phyloP scores from a whole-genome alignment of 768 basidiomycete genomes.

The Tremella fuciformis region DNA sequence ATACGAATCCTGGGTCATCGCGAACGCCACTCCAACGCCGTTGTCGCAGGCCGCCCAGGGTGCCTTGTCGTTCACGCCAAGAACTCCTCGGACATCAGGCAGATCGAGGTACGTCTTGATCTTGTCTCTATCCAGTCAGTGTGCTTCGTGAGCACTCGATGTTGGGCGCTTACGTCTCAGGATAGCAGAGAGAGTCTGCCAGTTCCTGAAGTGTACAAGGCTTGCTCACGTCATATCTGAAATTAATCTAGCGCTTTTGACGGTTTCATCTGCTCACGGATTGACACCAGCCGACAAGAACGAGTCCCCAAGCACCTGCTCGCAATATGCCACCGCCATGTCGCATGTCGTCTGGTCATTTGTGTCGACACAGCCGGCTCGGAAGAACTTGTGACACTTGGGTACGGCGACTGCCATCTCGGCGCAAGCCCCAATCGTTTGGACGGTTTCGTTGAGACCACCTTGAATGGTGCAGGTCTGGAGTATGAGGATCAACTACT shows the following conservation, averaged over 20 bases:
- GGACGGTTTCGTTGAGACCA: slow-evolving; percentile 36
- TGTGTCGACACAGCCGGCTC: slow-evolving; percentile 62
- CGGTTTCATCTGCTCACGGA: slow-evolving; percentile 31
- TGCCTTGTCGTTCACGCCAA: slow-evolving; percentile 61
- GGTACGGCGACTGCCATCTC: slow-evolving; percentile 56
- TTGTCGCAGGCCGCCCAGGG: slow-evolving; percentile 63
- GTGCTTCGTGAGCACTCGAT: neutral
- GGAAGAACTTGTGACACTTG: slow-evolving; percentile 63
- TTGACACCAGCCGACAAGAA: slow-evolving; percentile 55
- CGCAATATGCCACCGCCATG: slow-evolving; percentile 69
- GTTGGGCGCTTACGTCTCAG: slow-evolving; percentile 54
- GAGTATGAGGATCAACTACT: neutral
- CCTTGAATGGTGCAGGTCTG: slow-evolving; percentile 43
- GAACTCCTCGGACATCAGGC: slow-evolving; percentile 57
- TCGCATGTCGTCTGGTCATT: slow-evolving; percentile 67
- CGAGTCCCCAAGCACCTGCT: slow-evolving; percentile 57
- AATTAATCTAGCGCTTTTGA: neutral
- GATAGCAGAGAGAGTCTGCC: slow-evolving; percentile 61
- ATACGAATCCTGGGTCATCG: slow-evolving; percentile 59
- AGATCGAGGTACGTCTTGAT: slow-evolving; percentile 65
- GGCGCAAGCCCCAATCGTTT: slow-evolving; percentile 41
- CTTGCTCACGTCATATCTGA: slow-evolving; percentile 67
- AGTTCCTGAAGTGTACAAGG: slow-evolving; percentile 58
- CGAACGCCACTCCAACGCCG: slow-evolving; percentile 59
- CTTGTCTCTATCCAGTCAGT: slow-evolving; percentile 38